Conservation (phyloP, 2,329 filamentous ascomycete genomes). For the Clonostachys sp. region DNA sequence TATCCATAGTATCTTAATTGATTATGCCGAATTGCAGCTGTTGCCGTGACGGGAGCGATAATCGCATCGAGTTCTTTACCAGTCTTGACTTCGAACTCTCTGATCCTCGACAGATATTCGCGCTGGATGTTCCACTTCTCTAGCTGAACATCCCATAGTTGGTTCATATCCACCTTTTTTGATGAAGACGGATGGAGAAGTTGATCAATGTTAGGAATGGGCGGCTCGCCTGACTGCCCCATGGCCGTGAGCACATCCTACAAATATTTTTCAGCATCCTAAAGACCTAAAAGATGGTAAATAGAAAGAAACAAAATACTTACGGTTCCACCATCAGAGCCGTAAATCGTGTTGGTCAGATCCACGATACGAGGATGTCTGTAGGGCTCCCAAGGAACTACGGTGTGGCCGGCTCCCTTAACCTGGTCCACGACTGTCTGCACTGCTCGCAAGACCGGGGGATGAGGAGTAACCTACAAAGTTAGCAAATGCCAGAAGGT, state of each 20-base stretch:
- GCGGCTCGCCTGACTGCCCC: slow-evolving; percentile 24
- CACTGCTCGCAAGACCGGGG: slow-evolving; percentile 14
- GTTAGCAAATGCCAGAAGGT: slow-evolving; percentile 47
- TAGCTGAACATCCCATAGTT: slow-evolving; percentile 15
- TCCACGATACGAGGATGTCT: slow-evolving; percentile 16
- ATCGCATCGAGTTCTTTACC: slow-evolving; percentile 25
- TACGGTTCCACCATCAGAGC: slow-evolving; percentile 16
- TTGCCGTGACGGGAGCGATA: slow-evolving; percentile 32
- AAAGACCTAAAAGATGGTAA: not conserved
- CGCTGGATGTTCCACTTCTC: slow-evolving; percentile 24
- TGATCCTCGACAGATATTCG: slow-evolving; percentile 20
- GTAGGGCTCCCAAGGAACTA: slow-evolving; percentile 21
- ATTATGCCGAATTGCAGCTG: slow-evolving; percentile 29
- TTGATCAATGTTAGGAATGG: slow-evolving; percentile 22
- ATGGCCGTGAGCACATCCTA: slow-evolving; percentile 19
- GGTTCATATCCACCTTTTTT: slow-evolving; percentile 15
- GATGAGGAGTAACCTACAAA: slow-evolving; percentile 13
- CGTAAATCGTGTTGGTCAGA: slow-evolving; percentile 15
- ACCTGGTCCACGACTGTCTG: slow-evolving; percentile 15
- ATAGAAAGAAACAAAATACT: slow-evolving; percentile 4
- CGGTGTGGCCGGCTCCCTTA: slow-evolving; percentile 16
- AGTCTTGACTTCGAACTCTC: slow-evolving; percentile 7
- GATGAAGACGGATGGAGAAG: slow-evolving; percentile 7
- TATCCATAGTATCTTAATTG: slow-evolving; percentile 32
- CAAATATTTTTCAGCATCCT: not conserved